phyloP scores from a whole-genome alignment of 139 green algal species.

The Coelastrella sp. region DNA sequence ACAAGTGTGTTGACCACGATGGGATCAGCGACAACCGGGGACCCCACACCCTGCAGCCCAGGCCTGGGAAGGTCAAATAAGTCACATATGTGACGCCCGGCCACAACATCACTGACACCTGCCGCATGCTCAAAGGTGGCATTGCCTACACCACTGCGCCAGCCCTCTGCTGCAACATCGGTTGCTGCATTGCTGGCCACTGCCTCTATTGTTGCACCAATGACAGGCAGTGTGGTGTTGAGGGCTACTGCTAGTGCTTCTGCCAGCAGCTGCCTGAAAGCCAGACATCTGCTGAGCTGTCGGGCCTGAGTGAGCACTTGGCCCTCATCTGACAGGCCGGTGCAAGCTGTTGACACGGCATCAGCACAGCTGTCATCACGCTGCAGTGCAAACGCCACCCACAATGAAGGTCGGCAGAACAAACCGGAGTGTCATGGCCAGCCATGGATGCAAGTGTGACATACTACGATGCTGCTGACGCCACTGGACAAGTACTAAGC shows the following conservation, averaged over 20 bases:
- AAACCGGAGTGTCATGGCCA: no score
- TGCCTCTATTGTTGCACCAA: constrained; percentile 4
- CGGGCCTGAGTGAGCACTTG: constrained; percentile 38
- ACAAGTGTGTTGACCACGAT: constrained; percentile 34
- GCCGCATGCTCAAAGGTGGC: no score
- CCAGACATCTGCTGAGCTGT: constrained; percentile 37
- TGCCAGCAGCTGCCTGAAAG: constrained; percentile 43
- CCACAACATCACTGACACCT: constrained; percentile 3
- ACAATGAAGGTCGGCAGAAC: background rate
- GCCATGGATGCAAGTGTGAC: no score
- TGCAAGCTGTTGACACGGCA: background rate
- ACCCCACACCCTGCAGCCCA: constrained; percentile 12
- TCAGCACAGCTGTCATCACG: constrained; percentile 33
- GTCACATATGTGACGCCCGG: constrained; percentile 31
- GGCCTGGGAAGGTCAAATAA: constrained; percentile 46
- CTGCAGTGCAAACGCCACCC: background rate
- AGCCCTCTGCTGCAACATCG: background rate
- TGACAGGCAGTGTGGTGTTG: background rate
- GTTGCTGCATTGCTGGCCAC: constrained; percentile 24
- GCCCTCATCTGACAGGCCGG: constrained; percentile 15
- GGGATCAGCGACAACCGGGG: constrained; percentile 34
- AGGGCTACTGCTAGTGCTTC: constrained; percentile 29
- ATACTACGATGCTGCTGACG: no score
- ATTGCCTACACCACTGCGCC: no score
- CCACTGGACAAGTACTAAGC: no score